phyloP scores from a whole-genome alignment of 768 basidiomycete genomes.

The Hysterangium stoloniferum region DNA sequence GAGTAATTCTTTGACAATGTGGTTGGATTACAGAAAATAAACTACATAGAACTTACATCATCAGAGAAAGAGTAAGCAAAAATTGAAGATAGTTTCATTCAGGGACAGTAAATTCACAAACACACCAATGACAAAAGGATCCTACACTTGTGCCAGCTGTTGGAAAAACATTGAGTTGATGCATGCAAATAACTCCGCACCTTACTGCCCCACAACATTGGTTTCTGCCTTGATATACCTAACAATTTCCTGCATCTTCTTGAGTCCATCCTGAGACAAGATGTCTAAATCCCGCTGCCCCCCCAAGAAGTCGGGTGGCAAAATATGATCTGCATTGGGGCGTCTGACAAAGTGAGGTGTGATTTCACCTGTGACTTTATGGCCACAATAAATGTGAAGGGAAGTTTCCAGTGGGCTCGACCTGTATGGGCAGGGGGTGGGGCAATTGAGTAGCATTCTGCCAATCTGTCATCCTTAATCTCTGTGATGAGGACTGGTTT shows the following conservation, averaged over 20 bases:
- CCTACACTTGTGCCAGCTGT: no score
- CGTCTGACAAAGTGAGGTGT: constrained; percentile 19
- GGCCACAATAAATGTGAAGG: constrained; percentile 30
- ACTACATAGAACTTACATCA: no score
- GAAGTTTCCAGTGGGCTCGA: constrained; percentile 30
- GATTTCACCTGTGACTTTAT: constrained; percentile 20
- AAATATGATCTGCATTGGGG: constrained; percentile 16
- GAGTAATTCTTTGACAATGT: no score
- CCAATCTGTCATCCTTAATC: constrained; percentile 27
- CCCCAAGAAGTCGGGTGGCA: constrained; percentile 21
- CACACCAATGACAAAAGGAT: no score
- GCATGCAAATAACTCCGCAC: no score
- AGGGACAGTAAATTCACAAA: no score
- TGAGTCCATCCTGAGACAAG: constrained; percentile 26
- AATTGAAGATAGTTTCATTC: no score
- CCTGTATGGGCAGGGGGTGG: constrained; percentile 25
- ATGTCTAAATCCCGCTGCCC: constrained; percentile 29
- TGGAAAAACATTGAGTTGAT: no score
- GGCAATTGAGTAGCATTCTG: constrained; percentile 24
- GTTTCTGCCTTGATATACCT: no score
- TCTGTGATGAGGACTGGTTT: constrained; percentile 28
- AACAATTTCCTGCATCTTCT: constrained; percentile 29
- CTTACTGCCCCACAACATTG: no score
- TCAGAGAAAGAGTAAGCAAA: no score
- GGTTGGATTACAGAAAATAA: no score